These are phyloP conservation scores for Clitopilus passeckerianus DNA, from an alignment of 768 basidiomycete genomes.

Conservation along the genomic window DNA sequence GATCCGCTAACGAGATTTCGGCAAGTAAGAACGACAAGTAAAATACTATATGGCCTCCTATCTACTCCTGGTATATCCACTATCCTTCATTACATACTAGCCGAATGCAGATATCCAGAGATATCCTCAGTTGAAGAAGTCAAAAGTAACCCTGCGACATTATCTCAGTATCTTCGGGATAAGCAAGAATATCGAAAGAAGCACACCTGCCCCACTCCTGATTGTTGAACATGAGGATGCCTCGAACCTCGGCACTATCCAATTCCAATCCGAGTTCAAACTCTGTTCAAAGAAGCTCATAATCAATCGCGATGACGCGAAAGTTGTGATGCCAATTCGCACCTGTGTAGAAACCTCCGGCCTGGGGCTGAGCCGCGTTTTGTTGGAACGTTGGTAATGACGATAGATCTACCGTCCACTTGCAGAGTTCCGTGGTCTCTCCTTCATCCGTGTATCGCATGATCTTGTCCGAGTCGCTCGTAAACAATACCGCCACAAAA, in stretches of 20 bases:
- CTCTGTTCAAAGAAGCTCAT: constrained; percentile 35
- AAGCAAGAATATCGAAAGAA: constrained; percentile 3
- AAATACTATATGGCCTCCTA: background rate
- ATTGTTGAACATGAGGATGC: constrained; percentile 67
- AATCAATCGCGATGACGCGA: background rate
- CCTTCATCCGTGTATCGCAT: constrained; percentile 88
- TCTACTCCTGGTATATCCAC: constrained; percentile 1
- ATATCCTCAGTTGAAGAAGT: constrained; percentile 32
- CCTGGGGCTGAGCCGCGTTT: constrained; percentile 51
- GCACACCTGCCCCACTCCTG: constrained; percentile 79
- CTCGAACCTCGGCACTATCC: constrained; percentile 84
- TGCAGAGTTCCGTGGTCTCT: constrained; percentile 69
- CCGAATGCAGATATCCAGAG: background rate
- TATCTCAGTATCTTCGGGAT: background rate
- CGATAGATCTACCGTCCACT: constrained; percentile 84
- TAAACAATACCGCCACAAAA: constrained; percentile 81
- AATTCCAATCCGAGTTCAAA: constrained; percentile 82
- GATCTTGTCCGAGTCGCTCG: constrained; percentile 66
- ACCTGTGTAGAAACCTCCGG: constrained; percentile 79
- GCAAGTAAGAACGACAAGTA: background rate
- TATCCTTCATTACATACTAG: background rate
- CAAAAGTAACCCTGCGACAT: constrained; percentile 38
- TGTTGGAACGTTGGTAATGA: constrained; percentile 75
- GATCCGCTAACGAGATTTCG: background rate
- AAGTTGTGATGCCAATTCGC: constrained; percentile 12